phyloP scores from a whole-genome alignment of 768 basidiomycete genomes.

The Xerocomellus dryophilus region DNA sequence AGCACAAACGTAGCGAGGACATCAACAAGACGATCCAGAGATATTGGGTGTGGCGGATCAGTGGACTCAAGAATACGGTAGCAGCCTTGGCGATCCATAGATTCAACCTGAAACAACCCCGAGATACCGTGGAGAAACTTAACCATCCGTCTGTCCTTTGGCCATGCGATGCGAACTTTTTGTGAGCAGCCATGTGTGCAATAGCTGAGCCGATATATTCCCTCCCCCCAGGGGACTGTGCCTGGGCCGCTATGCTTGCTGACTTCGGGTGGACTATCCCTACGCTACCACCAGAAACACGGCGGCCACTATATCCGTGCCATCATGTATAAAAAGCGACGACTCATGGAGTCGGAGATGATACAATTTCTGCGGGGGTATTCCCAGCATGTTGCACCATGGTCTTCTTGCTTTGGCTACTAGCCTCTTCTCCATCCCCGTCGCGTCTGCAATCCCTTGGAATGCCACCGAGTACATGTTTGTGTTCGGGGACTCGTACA shows the following conservation, averaged over 20 bases:
- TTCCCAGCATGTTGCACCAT: conserved; percentile 12
- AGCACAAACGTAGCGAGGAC: conserved; percentile 79
- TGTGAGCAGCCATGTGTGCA: background rate
- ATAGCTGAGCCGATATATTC: background rate
- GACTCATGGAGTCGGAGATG: background rate
- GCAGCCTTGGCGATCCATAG: too few relatives aligned
- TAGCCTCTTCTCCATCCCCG: conserved; percentile 5
- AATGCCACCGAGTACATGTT: conserved; percentile 53
- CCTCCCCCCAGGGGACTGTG: background rate
- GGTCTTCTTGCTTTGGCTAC: background rate
- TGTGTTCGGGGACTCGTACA: conserved; percentile 64
- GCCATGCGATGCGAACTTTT: background rate
- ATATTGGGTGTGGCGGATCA: too few relatives aligned
- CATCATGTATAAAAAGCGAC: conserved; percentile 12
- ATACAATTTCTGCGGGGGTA: background rate
- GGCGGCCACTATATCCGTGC: background rate
- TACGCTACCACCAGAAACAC: background rate
- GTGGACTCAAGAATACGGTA: too few relatives aligned
- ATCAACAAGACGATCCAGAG: conserved; percentile 52
- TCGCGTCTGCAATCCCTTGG: conserved; percentile 40
- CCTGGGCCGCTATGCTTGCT: background rate
- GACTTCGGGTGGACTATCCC: background rate
- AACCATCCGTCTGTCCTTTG: background rate
- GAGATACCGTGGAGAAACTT: too few relatives aligned
- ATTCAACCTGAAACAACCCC: too few relatives aligned